A percentile compares a stretch with the other conserved stretches of the same genome.
These are phyloP conservation scores for Thalassiosira profunda DNA, from an alignment of 108 stramenopile species.

Conservation along the genomic window DNA sequence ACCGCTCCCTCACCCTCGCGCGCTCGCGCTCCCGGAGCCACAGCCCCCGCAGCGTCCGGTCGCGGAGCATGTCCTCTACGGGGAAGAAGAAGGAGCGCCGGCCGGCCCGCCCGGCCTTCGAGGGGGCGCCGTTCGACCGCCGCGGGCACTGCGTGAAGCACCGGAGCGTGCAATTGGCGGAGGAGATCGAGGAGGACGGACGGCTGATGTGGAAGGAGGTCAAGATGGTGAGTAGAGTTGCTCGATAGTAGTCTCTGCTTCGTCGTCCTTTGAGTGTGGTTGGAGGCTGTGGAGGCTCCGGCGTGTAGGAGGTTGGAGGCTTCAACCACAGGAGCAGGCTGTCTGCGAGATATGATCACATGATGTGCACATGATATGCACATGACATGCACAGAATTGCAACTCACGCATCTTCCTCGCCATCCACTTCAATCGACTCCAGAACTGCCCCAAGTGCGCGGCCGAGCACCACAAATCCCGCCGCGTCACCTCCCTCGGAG, in stretches of 20 bases:
- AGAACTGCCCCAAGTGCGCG: constrained; percentile 48
- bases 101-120: constrained; percentile 31
- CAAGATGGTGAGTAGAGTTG: constrained; percentile 30
- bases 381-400: background rate
- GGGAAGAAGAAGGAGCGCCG: background rate
- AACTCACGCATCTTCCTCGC: background rate
- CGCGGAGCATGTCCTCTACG: too few relatives aligned
- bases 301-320: background rate
- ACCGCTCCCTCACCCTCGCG: too few relatives aligned
- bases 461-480: constrained; percentile 39
- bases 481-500: constrained; percentile 51
- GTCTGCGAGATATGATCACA: background rate
- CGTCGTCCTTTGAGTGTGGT: too few relatives aligned
- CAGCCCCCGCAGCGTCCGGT: too few relatives aligned
- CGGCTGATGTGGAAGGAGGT: constrained; percentile 42
- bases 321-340: background rate
- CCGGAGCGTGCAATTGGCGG: constrained; percentile 18
- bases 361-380: background rate
- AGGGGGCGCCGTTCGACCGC: constrained; percentile 35
- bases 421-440: background rate
- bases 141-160: constrained; percentile 33
- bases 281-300: too few relatives aligned
- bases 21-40: too few relatives aligned
- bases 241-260: too few relatives aligned
- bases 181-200: constrained; percentile 44